Base-by-base conservation (phyloP, 495 filamentous ascomycete genomes). In the Beverwykella pulmonaria region DNA sequence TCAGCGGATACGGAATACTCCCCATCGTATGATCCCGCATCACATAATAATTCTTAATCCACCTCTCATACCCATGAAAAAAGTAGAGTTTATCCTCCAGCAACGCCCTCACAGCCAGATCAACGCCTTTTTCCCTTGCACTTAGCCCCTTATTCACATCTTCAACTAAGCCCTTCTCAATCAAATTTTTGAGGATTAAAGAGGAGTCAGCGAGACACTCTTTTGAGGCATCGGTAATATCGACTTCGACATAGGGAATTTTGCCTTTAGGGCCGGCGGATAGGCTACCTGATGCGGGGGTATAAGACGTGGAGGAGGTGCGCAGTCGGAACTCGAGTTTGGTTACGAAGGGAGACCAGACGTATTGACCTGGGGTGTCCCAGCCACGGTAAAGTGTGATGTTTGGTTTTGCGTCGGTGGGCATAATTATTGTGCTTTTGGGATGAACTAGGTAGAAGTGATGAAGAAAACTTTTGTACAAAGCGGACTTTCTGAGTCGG, bases 271-370 rank as follows among this genome's bases (percentile, higher is more conserved):
- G 86, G 0, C 75, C 81, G n/a, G 73, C 65, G 22, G 36, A 44
- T 0, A 74, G 50, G 0, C 80, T 82, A 0, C 86, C 87, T 0
- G 60, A 30, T 0, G 78, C 81, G 3, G 70, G 65, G 1, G 48
- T 57, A 73, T 90, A 89, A 0, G 75, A 47, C 14, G 87, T 44
- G 0, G 73, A 73, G 4, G 75, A 79, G 58, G 87, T 80, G 23
- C 87, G 86, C 8, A 90, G 77, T 1, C 85, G 86, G 25, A 82
- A 77, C 67, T 90, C 87, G 57, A 89, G 80, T 73, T 89, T 90
- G 36, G 70, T 84, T 53, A 86, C 85, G 68, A 87, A 89, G 20
- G 87, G 86, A 0, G 87, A 89, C 84, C 84, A 87, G 59, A 80
- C 78, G 68, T 88, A 81, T 48, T 53, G 65, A 3, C 73, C 73